Base-by-base conservation (phyloP, 2,329 filamentous ascomycete species). In the Metarhizium sp. region DNA sequence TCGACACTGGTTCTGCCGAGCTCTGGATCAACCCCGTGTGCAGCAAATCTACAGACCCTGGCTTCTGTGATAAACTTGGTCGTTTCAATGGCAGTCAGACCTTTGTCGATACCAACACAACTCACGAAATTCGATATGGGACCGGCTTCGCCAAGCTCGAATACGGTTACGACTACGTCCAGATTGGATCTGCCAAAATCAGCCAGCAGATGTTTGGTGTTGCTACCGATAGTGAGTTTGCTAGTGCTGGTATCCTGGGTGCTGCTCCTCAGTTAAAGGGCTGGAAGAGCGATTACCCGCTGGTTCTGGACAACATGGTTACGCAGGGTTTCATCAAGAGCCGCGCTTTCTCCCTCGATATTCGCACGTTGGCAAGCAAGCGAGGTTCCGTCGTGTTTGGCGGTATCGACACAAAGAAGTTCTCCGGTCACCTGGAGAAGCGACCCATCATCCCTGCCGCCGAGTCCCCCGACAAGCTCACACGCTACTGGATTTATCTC, bases 371-470 rank as follows among this genome's bases (percentile, higher is more conserved):
- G 20, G 61, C 63, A 25, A 70, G 64, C 56, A 58, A 60, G 6
- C 64, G 65, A 50, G 68, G 64, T 46, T 66, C 67, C 11, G 67
- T 69, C 25, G 64, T 84, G 25, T 84, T 82, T 51, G 81, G 81
- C 20, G 81, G 81, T 18, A 73, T 84, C 51, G 78, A 84, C 60
- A 78, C 71, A 3, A 75, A 70, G 54, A 84, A 82, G 63, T 84
- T 75, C 61, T 68, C 70, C 2, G 83, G 82, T 18, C 63, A 66
- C 3, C 75, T 87, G 2, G 67, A 75, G 59, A 81, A 78, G 52
- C 69, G 82, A 1, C 80, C 82, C 47, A 79, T 86, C 58, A 72
- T 84, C 58, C 73, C 75, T 16, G 62, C 69, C 4, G 69, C 64
- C 6, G 58, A 69, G 6, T 64, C 69, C 4, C 69, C 69, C 30